phyloP scores from a whole-genome alignment of 139 green algal species.

The Nannochloris sp. region DNA sequence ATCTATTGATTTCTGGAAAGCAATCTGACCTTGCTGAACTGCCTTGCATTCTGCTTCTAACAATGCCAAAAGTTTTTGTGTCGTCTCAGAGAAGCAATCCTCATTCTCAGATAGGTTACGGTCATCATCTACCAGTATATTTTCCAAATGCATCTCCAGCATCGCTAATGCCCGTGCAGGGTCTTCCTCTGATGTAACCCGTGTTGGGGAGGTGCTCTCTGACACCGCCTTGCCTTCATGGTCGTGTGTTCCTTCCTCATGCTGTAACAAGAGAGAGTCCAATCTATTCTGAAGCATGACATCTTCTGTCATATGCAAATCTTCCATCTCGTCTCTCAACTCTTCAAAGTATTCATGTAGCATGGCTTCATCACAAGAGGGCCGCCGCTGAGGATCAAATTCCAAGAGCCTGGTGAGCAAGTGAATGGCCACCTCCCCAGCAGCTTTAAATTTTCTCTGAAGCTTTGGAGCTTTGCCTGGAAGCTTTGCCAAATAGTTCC shows the following conservation, averaged over 20 bases:
- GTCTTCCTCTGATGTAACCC: background rate
- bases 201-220: background rate
- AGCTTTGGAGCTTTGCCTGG: slow-evolving; percentile 50
- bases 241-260: no score
- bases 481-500: slow-evolving; percentile 56
- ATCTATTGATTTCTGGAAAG: no score
- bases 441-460: slow-evolving; percentile 44
- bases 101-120: background rate
- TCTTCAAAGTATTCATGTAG: slow-evolving; percentile 70
- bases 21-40: slow-evolving; percentile 11
- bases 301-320: background rate
- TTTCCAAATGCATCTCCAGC: slow-evolving; percentile 36
- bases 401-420: slow-evolving; percentile 72
- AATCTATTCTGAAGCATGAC: no score
- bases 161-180: slow-evolving; percentile 31
- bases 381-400: slow-evolving; percentile 69
- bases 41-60: slow-evolving; percentile 50
- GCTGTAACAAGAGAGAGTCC: no score
- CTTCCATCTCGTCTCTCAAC: background rate
- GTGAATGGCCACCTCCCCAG: slow-evolving; percentile 69
- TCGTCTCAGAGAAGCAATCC: slow-evolving; percentile 1
- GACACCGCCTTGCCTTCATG: no score
- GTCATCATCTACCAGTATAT: background rate
- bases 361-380: slow-evolving; percentile 58
- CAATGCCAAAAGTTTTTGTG: slow-evolving; percentile 33